Percentiles rank a stretch among this genome's conserved stretches.
phyloP scores from a whole-genome alignment of 192 early-diverging fungal genomes.

The Umbelopsis sp. region DNA sequence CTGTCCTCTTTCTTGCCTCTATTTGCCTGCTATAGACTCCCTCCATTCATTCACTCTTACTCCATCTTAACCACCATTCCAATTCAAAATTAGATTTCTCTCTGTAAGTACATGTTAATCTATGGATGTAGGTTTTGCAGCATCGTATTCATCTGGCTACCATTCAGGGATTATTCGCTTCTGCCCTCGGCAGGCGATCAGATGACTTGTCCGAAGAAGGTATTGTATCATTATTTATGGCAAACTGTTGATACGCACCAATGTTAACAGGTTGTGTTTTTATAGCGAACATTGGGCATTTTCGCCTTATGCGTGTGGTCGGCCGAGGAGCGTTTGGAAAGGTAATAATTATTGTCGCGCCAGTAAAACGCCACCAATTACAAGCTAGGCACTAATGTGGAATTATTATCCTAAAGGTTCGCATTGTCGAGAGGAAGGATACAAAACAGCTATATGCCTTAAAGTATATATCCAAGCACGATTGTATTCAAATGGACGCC shows the following conservation, averaged over 20 bases:
- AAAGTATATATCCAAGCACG: conserved; percentile 86
- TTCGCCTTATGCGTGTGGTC: conserved; percentile 77
- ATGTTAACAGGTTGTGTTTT: neutral
- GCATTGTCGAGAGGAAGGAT: conserved; percentile 76
- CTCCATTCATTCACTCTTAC: neutral
- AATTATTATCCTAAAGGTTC: conserved; percentile 57
- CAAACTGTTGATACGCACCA: neutral
- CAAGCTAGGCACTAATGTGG: neutral
- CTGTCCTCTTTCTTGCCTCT: conserved; percentile 8
- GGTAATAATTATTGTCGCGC: conserved; percentile 45
- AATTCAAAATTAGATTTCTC: conserved; percentile 16
- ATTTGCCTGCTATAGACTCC: neutral
- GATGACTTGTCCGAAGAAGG: conserved; percentile 66
- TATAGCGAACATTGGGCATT: conserved; percentile 76
- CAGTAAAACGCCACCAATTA: neutral
- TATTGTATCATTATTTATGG: conserved; percentile 14
- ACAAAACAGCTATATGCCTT: conserved; percentile 75
- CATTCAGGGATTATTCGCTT: neutral
- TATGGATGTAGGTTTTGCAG: neutral
- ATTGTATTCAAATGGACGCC: conserved; percentile 86
- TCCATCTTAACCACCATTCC: neutral
- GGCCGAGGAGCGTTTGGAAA: conserved; percentile 90
- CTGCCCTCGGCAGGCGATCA: conserved; percentile 14
- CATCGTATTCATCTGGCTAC: neutral
- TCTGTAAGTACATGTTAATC: neutral